phyloP scores from a whole-genome alignment of 2,329 filamentous ascomycete species.

The Aspergillus glaucus region DNA sequence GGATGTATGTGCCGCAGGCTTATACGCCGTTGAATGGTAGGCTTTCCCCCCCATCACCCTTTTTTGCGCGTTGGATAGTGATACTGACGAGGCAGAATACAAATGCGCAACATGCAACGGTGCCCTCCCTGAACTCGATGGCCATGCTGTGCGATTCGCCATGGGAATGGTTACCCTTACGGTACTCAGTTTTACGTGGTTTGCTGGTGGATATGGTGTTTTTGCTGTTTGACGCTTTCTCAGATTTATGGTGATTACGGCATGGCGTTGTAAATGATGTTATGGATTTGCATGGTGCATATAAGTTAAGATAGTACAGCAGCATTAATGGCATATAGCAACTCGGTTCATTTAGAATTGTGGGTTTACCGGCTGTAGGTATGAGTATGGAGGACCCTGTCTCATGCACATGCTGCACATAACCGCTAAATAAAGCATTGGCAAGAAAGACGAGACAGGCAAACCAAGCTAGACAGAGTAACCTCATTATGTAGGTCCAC shows the following conservation, averaged over 20 bases:
- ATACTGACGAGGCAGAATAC: slow-evolving; percentile 37
- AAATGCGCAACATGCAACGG: slow-evolving; percentile 53
- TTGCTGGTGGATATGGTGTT: slow-evolving; percentile 38
- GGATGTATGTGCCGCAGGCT: slow-evolving; percentile 54
- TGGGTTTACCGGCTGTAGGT: too few relatives aligned
- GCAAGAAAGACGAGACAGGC: too few relatives aligned
- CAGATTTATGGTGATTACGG: background rate
- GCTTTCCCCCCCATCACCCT: slow-evolving; percentile 11
- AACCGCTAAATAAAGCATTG: too few relatives aligned
- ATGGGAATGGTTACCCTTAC: slow-evolving; percentile 52
- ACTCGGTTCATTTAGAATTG: too few relatives aligned
- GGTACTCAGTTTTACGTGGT: slow-evolving; percentile 52
- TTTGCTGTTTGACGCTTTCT: slow-evolving; percentile 19
- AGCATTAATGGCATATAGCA: too few relatives aligned
- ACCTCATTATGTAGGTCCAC: too few relatives aligned
- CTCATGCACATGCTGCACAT: too few relatives aligned
- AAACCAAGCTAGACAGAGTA: too few relatives aligned
- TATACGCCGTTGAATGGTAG: slow-evolving; percentile 47
- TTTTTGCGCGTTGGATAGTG: slow-evolving; percentile 7
- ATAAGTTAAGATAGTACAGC: too few relatives aligned
- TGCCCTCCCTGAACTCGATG: slow-evolving; percentile 48
- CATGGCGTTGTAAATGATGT: background rate
- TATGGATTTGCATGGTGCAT: background rate
- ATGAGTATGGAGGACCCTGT: too few relatives aligned
- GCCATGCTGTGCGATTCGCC: slow-evolving; percentile 51